A percentile compares a stretch with the other conserved stretches of the same genome.
These are phyloP conservation scores for Eremomyces bilateralis DNA, from an alignment of 495 filamentous ascomycete genomes.

Conservation along the genomic window DNA sequence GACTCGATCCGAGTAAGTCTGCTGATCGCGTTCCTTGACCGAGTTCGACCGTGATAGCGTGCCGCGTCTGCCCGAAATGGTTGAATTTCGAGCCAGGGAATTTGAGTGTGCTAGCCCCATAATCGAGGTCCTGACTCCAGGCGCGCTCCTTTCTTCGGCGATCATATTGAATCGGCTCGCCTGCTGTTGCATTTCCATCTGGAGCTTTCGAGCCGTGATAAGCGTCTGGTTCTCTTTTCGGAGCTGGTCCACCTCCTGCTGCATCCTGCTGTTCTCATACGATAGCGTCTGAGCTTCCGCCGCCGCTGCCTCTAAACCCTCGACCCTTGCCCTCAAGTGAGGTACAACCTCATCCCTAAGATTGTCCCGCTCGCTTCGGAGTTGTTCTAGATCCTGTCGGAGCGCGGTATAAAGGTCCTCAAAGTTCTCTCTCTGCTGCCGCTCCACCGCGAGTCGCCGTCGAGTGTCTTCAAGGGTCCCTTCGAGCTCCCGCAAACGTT, in stretches of 20 bases:
- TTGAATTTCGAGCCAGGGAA: constrained; percentile 29
- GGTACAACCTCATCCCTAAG: constrained; percentile 72
- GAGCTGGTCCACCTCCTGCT: constrained; percentile 55
- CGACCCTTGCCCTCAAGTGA: constrained; percentile 45
- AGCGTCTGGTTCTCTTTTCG: constrained; percentile 43
- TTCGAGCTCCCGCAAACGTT: constrained; percentile 60
- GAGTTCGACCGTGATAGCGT: constrained; percentile 35
- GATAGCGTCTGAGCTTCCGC: constrained; percentile 42
- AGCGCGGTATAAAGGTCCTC: constrained; percentile 75
- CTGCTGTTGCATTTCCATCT: constrained; percentile 25
- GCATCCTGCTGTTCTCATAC: constrained; percentile 56
- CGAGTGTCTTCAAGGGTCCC: constrained; percentile 54
- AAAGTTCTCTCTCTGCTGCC: constrained; percentile 77
- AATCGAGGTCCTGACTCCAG: constrained; percentile 14
- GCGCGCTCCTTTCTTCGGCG: constrained; percentile 30
- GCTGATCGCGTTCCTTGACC: constrained; percentile 26
- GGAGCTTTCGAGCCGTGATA: constrained; percentile 30
- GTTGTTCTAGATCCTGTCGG: constrained; percentile 56
- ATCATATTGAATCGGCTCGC: constrained; percentile 36
- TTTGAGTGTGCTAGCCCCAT: constrained; percentile 37
- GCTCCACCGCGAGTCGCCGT: constrained; percentile 64
- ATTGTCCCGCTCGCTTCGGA: constrained; percentile 76
- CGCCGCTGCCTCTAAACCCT: constrained; percentile 51
- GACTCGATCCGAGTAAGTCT: constrained; percentile 57
- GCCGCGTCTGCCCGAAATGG: constrained; percentile 8